phyloP scores from a whole-genome alignment of 306 rosid genomes.

The Crotalaria pallida region DNA sequence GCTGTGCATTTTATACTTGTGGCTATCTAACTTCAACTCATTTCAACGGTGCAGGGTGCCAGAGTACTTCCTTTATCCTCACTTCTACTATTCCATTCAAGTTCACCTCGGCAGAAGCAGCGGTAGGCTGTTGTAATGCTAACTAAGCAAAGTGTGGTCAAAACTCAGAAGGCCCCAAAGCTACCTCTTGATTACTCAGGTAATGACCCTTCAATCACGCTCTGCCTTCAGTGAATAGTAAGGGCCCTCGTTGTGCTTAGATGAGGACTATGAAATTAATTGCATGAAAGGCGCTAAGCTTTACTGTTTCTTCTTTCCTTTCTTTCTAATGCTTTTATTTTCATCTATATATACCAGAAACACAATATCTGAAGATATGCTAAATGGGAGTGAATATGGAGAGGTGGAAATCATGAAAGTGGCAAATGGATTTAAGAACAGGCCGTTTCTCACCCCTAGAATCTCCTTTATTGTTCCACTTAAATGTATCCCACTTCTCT shows the following conservation, averaged over 20 bases:
- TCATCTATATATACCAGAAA: neutral
- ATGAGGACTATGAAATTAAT: no score
- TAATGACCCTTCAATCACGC: neutral
- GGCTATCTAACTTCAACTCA: neutral
- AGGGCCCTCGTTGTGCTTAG: neutral
- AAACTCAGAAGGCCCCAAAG: neutral
- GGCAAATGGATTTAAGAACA: neutral
- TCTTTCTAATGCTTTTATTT: neutral
- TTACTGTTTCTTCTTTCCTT: neutral
- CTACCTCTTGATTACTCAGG: neutral
- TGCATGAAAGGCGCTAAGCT: neutral
- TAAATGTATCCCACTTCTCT: no score
- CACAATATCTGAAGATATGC: neutral
- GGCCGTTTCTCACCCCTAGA: no score
- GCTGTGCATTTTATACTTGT: neutral
- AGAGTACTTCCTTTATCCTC: no score
- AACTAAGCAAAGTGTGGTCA: neutral
- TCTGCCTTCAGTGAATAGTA: neutral
- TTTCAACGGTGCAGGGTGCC: neutral
- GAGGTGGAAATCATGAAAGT: neutral
- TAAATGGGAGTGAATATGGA: neutral
- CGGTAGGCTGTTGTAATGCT: neutral
- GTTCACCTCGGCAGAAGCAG: neutral
- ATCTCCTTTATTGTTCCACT: no score
- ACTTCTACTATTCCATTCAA: no score